Conservation (phyloP, 2,329 filamentous ascomycete genomes). For the Monilinia aucupariae region DNA sequence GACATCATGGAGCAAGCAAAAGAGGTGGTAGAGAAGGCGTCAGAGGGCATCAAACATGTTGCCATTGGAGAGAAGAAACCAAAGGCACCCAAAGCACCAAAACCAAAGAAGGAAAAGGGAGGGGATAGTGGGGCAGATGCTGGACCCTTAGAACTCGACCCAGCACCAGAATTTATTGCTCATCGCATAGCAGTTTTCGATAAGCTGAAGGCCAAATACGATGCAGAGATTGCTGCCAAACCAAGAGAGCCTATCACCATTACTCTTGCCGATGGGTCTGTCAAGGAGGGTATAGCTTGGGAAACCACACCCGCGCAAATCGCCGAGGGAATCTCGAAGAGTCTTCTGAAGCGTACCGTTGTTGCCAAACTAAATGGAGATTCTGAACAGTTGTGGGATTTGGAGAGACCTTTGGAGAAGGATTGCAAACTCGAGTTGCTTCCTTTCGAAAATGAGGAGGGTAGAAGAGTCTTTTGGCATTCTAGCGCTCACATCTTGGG, state of each 20-base stretch:
- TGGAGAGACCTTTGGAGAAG: slow-evolving; percentile 83
- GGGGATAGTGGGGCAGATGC: slow-evolving; percentile 41
- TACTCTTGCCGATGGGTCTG: slow-evolving; percentile 65
- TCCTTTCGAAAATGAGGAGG: slow-evolving; percentile 66
- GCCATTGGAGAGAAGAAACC: slow-evolving; percentile 43
- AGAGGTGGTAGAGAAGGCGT: slow-evolving; percentile 44
- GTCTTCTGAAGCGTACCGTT: slow-evolving; percentile 76
- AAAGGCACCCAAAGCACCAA: slow-evolving; percentile 37
- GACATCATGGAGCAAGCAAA: slow-evolving; percentile 45
- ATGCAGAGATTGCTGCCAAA: slow-evolving; percentile 67
- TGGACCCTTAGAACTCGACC: slow-evolving; percentile 45
- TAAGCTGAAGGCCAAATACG: slow-evolving; percentile 75
- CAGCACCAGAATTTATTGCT: slow-evolving; percentile 70
- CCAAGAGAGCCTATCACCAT: slow-evolving; percentile 70
- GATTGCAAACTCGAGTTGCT: slow-evolving; percentile 81
- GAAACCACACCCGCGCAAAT: slow-evolving; percentile 83
- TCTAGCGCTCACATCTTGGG: slow-evolving; percentile 94
- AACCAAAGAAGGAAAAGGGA: slow-evolving; percentile 46
- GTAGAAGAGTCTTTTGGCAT: slow-evolving; percentile 97
- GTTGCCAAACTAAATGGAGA: slow-evolving; percentile 78
- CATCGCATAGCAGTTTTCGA: slow-evolving; percentile 85
- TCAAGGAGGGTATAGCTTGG: slow-evolving; percentile 74
- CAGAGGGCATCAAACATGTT: slow-evolving; percentile 56
- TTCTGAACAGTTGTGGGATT: slow-evolving; percentile 73
- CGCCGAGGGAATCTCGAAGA: slow-evolving; percentile 76